A percentile compares a stretch with the other conserved stretches of the same genome.
phyloP scores from a whole-genome alignment of 768 basidiomycete genomes.

The Lactarius deliciosus region DNA sequence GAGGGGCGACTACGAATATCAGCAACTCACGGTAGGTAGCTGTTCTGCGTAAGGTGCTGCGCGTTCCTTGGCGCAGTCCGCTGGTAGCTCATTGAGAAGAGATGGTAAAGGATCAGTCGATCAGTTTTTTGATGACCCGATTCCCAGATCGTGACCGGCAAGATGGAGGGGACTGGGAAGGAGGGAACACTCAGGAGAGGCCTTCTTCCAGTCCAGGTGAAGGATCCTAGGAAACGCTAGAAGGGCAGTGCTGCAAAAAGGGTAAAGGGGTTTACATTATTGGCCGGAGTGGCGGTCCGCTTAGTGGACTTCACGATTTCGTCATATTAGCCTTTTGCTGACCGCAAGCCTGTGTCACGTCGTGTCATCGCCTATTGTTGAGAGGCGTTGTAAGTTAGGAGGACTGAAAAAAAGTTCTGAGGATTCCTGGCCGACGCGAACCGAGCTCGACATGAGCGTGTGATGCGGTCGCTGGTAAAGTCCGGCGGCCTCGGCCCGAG shows the following conservation, averaged over 20 bases:
- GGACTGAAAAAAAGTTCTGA: background rate
- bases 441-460: background rate
- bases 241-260: background rate
- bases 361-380: no score
- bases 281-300: background rate
- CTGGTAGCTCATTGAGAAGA: constrained; percentile 10
- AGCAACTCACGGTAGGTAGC: constrained; percentile 12
- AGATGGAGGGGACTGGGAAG: background rate
- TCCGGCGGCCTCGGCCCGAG: no score
- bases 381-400: no score
- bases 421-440: background rate
- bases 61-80: no score
- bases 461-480: background rate
- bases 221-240: background rate
- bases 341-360: background rate
- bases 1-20: background rate
- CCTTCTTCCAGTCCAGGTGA: background rate
- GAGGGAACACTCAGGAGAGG: background rate
- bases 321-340: background rate
- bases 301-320: background rate
- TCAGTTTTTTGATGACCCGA: background rate
- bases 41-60: background rate
- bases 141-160: background rate
- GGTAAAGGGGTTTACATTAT: background rate
- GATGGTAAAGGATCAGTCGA: background rate